Conservation (phyloP, 2,329 filamentous ascomycete species). For the Dactylellina haptotyla region DNA sequence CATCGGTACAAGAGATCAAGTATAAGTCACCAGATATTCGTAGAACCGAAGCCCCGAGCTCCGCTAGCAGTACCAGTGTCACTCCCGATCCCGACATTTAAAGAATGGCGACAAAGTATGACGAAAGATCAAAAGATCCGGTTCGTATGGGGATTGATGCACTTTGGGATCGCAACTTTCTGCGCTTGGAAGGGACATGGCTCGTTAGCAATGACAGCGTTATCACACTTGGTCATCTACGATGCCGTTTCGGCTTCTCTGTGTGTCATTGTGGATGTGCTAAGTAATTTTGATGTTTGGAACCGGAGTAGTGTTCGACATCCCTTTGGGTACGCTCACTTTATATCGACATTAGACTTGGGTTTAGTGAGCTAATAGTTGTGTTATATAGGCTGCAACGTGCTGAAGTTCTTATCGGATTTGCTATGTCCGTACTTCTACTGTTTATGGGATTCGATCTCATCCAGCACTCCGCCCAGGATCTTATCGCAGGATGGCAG, state of each 20-base stretch:
- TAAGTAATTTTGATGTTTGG: slow-evolving; percentile 98
- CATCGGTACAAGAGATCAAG: slow-evolving; percentile 99
- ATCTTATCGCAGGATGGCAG: slow-evolving; percentile 75
- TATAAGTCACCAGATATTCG: slow-evolving; percentile 95
- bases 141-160: slow-evolving; percentile 88
- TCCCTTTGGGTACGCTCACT: slow-evolving; percentile 74
- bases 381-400: slow-evolving; percentile 73
- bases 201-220: slow-evolving; percentile 86
- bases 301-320: slow-evolving; percentile 89
- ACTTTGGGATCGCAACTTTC: slow-evolving; percentile 82
- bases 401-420: slow-evolving; percentile 91
- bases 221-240: slow-evolving; percentile 94
- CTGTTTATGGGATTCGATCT: slow-evolving; percentile 98
- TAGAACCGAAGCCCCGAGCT: slow-evolving; percentile 84
- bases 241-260: slow-evolving; percentile 91
- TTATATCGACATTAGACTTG: background rate
- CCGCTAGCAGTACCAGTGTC: slow-evolving; percentile 90
- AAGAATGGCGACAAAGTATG: slow-evolving; percentile 90
- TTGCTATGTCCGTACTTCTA: slow-evolving; percentile 93
- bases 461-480: slow-evolving; percentile 90
- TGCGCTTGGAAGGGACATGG: slow-evolving; percentile 87
- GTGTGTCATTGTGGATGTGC: slow-evolving; percentile 89
- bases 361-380: slow-evolving; percentile 17
- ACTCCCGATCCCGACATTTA: slow-evolving; percentile 86
- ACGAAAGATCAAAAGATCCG: slow-evolving; percentile 84